A percentile compares a stretch with the other conserved stretches of the same genome.
These are phyloP conservation scores for Neurospora sp. DNA, from an alignment of 495 filamentous ascomycete genomes.

Conservation along the genomic window DNA sequence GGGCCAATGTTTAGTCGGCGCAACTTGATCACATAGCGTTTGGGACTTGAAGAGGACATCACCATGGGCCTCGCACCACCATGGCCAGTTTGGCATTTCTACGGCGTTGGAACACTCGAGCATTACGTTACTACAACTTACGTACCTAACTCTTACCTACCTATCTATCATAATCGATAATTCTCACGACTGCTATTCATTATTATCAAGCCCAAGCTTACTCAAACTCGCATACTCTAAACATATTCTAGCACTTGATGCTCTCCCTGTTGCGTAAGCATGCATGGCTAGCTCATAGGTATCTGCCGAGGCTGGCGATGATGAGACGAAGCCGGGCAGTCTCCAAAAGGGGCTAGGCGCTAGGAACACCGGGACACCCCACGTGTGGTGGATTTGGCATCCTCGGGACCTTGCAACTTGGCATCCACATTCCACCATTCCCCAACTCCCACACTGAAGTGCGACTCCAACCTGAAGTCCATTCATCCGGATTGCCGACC, in stretches of 20 bases:
- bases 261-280: background rate
- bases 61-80: background rate
- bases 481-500: conserved; percentile 23
- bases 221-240: background rate
- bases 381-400: background rate
- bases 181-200: background rate
- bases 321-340: background rate
- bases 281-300: background rate
- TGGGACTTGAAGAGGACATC: background rate
- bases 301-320: background rate
- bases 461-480: conserved; percentile 1
- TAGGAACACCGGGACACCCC: background rate
- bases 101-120: background rate
- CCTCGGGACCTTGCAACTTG: background rate
- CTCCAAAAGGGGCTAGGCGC: background rate
- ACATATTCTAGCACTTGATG: background rate
- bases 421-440: background rate
- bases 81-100: background rate
- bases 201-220: background rate
- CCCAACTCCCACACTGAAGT: background rate
- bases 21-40: background rate
- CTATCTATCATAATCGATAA: background rate
- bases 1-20: conserved; percentile 1
- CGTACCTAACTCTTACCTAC: background rate
- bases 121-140: background rate